These are phyloP conservation scores for Chlorociboria aeruginascens DNA, from an alignment of 495 filamentous ascomycete genomes.

Conservation along the genomic window DNA sequence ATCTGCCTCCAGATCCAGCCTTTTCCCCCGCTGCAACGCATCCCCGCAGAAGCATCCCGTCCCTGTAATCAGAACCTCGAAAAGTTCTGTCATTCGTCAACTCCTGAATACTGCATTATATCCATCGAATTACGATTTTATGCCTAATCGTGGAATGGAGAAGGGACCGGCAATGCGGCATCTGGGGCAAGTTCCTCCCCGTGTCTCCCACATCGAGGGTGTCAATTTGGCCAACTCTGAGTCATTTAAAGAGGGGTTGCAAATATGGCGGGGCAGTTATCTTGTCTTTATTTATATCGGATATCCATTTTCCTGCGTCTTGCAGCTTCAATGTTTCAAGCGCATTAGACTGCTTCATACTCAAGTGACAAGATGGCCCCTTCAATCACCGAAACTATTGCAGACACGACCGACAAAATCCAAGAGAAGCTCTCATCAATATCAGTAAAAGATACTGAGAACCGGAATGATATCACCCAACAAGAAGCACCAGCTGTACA, in stretches of 20 bases:
- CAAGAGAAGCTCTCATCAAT: slow-evolving; percentile 13
- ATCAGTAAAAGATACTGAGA: background rate
- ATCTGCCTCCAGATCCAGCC: no score
- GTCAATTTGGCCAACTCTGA: no score
- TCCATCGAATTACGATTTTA: no score
- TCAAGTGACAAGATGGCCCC: slow-evolving; percentile 12
- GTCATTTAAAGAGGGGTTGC: background rate
- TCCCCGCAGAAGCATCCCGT: no score
- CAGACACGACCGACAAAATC: slow-evolving; percentile 9
- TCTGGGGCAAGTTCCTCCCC: no score
- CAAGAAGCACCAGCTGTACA: slow-evolving; percentile 3
- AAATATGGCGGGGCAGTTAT: background rate
- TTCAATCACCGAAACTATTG: slow-evolving; percentile 13
- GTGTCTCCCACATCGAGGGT: no score
- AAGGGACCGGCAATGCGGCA: no score
- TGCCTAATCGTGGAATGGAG: no score
- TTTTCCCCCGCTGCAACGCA: no score
- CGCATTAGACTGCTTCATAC: background rate
- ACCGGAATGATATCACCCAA: background rate
- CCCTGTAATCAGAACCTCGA: no score
- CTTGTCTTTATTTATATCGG: background rate
- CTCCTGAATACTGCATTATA: no score
- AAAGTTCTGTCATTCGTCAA: no score
- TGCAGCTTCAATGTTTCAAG: background rate
- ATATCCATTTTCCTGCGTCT: background rate